Conservation (phyloP, 164 flowering plant genomes). For the grape (Vitis vinifera) region ASM3070453v1 NC_081811.1:31204001-31204500, state of each 20-base stretch:
- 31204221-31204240: constrained; percentile 70
- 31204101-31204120: constrained; percentile 83
- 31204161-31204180: constrained; percentile 32
- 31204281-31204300: neutral
- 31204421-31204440: no score
- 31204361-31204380: neutral
- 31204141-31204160: constrained; percentile 50
- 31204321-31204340: neutral
- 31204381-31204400: no score
- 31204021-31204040: neutral
- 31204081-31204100: constrained; percentile 84
- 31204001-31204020: neutral
- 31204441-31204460: no score
- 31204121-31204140: constrained; percentile 80
- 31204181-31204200: constrained; percentile 63
- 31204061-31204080: constrained; percentile 98
- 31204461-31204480: no score
- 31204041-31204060: constrained; percentile 89
- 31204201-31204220: constrained; percentile 91
- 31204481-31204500: no score
- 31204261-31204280: constrained; percentile 5
- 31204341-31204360: neutral
- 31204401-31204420: no score
- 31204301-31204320: constrained; percentile 1
- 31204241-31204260: constrained; percentile 65